Evolutionary conservation across 257 asterid genomes (phyloP), one percentile per base, ranked within the genome.

Genomic region (Nicotiana undulata): DNA sequence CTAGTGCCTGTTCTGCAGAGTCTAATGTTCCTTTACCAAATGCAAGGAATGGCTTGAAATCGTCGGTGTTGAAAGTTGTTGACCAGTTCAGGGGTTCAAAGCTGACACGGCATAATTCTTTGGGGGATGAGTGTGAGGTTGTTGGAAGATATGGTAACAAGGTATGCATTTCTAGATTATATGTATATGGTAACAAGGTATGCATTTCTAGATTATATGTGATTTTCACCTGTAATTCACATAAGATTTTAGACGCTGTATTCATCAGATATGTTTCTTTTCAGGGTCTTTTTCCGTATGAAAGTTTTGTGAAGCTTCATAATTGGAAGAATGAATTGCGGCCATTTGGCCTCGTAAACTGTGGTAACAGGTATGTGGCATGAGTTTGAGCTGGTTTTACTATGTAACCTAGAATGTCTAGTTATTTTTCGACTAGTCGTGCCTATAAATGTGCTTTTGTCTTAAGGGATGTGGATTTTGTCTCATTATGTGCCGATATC

Each of bases 291-390:
- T 92, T 93, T 82, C 86, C 94, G 4, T 92, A 92, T 28, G 95
- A 94, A 51, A 84, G 81, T 76, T 94, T 94, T 82, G 95, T 94
- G 87, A 90, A 89, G 91, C 97, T 94, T 72, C 90, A 91, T 84
- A 85, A 89, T 56, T 88, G 92, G 90, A 92, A 88, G 79, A 84
- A 87, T 63, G 97, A 88, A 61, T 79, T 94, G 74, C 87, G 78
- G 75, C 98, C 98, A 15, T 64, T 87, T 84, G 98, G 98, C 79
- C 93, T 94, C 67, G 80, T 83, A 78, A 94, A 94, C 84, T 90
- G 94, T 89, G 98, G 98, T 75, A 94, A 94, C 89, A 94, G 98
- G 98, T 94, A 89, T 61, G 58, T 80, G 72, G 63, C 70, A 55
- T 75, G 56, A 22, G 81, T n/a, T 32, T 77, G 63, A 53, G 79